Base-by-base conservation (phyloP, 2,329 filamentous ascomycete genomes). In the Tolypocladium sp. region DNA sequence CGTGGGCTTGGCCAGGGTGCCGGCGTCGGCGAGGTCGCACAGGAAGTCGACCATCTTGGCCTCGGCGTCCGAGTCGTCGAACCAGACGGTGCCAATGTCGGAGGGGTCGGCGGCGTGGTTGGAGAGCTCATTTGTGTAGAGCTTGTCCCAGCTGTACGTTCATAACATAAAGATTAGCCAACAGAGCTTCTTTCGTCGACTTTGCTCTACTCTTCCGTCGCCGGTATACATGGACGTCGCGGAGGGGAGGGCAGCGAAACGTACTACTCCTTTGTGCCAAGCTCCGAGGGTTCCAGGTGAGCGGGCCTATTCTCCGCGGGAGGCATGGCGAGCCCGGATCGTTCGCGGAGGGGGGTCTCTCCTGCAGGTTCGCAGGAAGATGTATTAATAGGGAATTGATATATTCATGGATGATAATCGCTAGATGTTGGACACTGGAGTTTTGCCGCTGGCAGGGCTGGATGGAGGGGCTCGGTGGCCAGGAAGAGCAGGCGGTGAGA, bases 11-110 rank as follows among this genome's bases (percentile, higher is more conserved):
- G 60, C 62, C 42, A 52, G 30, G 67, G 63, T 8, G 27, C 20
- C 37, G 53, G 35, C 17, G 55, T 30, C 44, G 56, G 25, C 57
- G 41, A 54, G 57, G 49, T 49, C 65, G 66, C 63, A 84, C 70
- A 96, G 82, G 71, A 88, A 92, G 12, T 77, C 73, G 30, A 96
- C 74, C 61, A 96, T 85, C 69, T 92, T 92, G 62, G 86, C 80
- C 69, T 96, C 91, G 62, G 94, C 94, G 69, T 89, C 86, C 38
- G 91, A 90, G 76, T 97, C 94, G 71, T 92, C 89, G 81, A 99
- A 99, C 94, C 94, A 99, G 67, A 94, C 86, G 37, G 92, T 96
- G 65, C 93, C 93, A 61, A 88, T 88, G 77, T 96, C 90, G 59
- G 82, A 75, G 12, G 90, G 85, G 75, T 95, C 85, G 62, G 82